A percentile compares a stretch with the other conserved stretches of the same genome.
phyloP scores from a whole-genome alignment of 1,139 yeast species.

The Blastobotrys arbuscula region DNA sequence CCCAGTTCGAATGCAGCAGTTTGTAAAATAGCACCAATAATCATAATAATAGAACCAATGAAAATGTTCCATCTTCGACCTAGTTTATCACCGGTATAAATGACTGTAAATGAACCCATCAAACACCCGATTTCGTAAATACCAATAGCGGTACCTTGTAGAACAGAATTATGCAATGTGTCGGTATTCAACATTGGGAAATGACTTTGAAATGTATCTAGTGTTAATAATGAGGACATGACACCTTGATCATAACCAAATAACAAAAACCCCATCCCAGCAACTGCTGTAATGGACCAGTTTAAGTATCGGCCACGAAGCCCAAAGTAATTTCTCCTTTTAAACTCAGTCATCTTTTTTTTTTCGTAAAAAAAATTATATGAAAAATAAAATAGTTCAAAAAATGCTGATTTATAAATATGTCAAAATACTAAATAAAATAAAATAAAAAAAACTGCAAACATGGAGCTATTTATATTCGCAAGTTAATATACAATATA shows the following conservation, averaged over 20 bases:
- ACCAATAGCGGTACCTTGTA: conserved; percentile 36
- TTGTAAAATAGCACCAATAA: conserved; percentile 60
- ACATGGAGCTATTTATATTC: too few relatives aligned
- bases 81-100: conserved; percentile 53
- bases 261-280: conserved; percentile 48
- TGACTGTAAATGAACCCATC: conserved; percentile 59
- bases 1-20: conserved; percentile 52
- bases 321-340: conserved; percentile 39
- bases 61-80: conserved; percentile 67
- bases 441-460: too few relatives aligned
- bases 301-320: conserved; percentile 41
- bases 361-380: too few relatives aligned
- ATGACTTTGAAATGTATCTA: conserved; percentile 37
- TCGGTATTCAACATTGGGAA: conserved; percentile 37
- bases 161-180: conserved; percentile 12
- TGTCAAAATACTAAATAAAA: too few relatives aligned
- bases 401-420: too few relatives aligned
- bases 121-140: conserved; percentile 75
- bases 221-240: conserved; percentile 32
- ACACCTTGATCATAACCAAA: conserved; percentile 79
- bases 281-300: background rate
- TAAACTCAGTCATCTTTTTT: too few relatives aligned
- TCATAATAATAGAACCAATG: conserved; percentile 52
- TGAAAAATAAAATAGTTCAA: too few relatives aligned
- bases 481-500: too few relatives aligned